Percentiles rank a stretch among this genome's conserved stretches.
Conservation (phyloP, 106 monocot genomes). For the Dendrobium nobile region DNA sequence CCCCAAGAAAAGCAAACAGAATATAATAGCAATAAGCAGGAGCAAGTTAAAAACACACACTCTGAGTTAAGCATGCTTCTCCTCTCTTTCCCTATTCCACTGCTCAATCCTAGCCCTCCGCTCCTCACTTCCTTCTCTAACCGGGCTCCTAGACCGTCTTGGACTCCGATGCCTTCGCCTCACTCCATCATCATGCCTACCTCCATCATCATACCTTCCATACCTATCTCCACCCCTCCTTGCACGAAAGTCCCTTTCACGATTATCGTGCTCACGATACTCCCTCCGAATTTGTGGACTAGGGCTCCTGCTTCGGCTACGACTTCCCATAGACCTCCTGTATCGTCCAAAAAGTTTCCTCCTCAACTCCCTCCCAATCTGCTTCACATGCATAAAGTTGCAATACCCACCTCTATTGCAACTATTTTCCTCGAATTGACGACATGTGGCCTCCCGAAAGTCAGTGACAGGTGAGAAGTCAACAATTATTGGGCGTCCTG, state of each 20-base stretch:
- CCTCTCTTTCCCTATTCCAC: conserved; percentile 71
- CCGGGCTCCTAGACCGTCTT: conserved; percentile 24
- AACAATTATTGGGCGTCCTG: conserved; percentile 62
- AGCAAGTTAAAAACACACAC: neutral
- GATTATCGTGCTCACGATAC: conserved; percentile 11
- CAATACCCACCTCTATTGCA: conserved; percentile 76
- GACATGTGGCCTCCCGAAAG: conserved; percentile 68
- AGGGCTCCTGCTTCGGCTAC: conserved; percentile 35
- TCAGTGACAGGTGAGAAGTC: conserved; percentile 71
- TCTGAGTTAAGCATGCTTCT: conserved; percentile 8
- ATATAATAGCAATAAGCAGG: neutral
- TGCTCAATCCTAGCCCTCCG: conserved; percentile 69
- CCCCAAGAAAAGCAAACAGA: neutral
- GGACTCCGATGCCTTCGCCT: conserved; percentile 36
- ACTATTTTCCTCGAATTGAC: conserved; percentile 72
- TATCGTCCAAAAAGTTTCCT: conserved; percentile 53
- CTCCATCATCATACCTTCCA: conserved; percentile 11
- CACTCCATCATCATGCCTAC: conserved; percentile 34
- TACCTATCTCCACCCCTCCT: conserved; percentile 21
- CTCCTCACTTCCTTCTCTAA: conserved; percentile 68
- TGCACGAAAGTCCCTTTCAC: conserved; percentile 9
- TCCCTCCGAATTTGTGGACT: conserved; percentile 24
- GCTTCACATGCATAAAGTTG: conserved; percentile 81
- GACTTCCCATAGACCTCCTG: conserved; percentile 21
- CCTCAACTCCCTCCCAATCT: conserved; percentile 54